phyloP scores from a whole-genome alignment of 2,329 filamentous ascomycete genomes.

The Exserohilum turcica region DNA sequence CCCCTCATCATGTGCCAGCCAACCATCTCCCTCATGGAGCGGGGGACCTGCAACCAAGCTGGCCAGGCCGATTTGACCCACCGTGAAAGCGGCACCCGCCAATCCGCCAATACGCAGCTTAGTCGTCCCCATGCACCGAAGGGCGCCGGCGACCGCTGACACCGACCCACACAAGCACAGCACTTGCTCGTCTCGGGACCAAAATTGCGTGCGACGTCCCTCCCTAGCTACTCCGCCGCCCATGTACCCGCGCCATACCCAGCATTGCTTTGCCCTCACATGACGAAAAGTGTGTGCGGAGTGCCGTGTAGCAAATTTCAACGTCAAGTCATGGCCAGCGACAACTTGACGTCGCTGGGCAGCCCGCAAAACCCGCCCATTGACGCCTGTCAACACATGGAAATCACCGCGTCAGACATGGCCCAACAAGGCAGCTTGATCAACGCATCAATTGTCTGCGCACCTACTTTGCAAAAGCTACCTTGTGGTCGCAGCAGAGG shows the following conservation, averaged over 20 bases:
- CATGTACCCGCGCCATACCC: conserved; percentile 45
- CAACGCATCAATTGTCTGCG: conserved; percentile 36
- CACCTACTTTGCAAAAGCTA: conserved; percentile 39
- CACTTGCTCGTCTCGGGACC: conserved; percentile 44
- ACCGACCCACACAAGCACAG: conserved; percentile 46
- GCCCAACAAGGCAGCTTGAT: conserved; percentile 27
- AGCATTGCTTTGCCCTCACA: conserved; percentile 48
- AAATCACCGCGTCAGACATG: conserved; percentile 20
- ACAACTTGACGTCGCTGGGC: conserved; percentile 12
- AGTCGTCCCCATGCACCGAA: conserved; percentile 23
- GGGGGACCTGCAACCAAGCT: conserved; percentile 33
- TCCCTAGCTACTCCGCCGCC: conserved; percentile 36
- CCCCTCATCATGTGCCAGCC: conserved; percentile 19
- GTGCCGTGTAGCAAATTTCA: conserved; percentile 49
- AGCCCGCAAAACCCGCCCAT: conserved; percentile 26
- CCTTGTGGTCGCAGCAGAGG: conserved; percentile 37
- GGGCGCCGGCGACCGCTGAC: conserved; percentile 35
- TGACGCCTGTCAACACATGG: conserved; percentile 24
- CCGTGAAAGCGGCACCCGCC: conserved; percentile 25
- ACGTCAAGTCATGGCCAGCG: conserved; percentile 40
- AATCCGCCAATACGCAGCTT: conserved; percentile 28
- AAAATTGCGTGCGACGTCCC: conserved; percentile 47
- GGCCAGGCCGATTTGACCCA: conserved; percentile 32
- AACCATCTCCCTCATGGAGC: conserved; percentile 28
- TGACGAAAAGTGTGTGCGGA: conserved; percentile 45